Evolutionary conservation across 345 rosid genomes (phyloP), one percentile per base, ranked within the genome.

Genomic region (Camelina sativa): DNA sequence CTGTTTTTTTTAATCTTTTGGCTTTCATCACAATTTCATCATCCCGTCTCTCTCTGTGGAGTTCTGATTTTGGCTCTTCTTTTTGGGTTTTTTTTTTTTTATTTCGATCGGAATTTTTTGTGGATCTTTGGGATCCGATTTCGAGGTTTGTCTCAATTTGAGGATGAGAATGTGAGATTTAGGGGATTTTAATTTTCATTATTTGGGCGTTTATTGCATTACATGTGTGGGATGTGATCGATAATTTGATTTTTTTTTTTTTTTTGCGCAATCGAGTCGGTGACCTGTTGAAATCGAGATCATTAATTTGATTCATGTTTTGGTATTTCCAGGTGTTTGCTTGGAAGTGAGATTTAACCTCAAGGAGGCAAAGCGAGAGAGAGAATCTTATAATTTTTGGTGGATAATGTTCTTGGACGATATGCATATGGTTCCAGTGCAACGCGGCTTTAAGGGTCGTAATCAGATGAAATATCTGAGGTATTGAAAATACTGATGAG

Each of bases 391-490:
- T 16, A 3, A 16, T 6, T 19, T 19, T 62, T 8, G n/a, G 56
- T 34, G 34, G 66, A 52, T 5, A 19, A 69, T 38, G 62, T 76
- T 64, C 53, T 47, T 70, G 20, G 51, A 35, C 17, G 82, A 51
- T 51, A 74, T 76, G 65, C 72, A n/a, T 57, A 58, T 38, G 74
- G 41, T 63, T 69, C 55, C 50, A 40, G 54, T 65, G 57, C 48
- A 51, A 23, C 55, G 54, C 73, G 69, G 74, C 19, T 65, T 25
- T 65, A 76, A 68, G 81, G 77, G 72, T 60, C 50, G 62, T 70
- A 51, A 23, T 16, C 66, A 79, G 80, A 54, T 76, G 61, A 47
- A 34, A 43, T 76, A 46, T 40, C 62, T 62, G 41, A 65, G 74
- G 70, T 47, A 78, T 67, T 63, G 66, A 35, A 35, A 9, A 0